Percentiles rank a stretch among this genome's conserved stretches.
Evolutionary conservation across 2,329 filamentous ascomycete species (phyloP).

Genomic region (Coniochaeta prunicola): DNA sequence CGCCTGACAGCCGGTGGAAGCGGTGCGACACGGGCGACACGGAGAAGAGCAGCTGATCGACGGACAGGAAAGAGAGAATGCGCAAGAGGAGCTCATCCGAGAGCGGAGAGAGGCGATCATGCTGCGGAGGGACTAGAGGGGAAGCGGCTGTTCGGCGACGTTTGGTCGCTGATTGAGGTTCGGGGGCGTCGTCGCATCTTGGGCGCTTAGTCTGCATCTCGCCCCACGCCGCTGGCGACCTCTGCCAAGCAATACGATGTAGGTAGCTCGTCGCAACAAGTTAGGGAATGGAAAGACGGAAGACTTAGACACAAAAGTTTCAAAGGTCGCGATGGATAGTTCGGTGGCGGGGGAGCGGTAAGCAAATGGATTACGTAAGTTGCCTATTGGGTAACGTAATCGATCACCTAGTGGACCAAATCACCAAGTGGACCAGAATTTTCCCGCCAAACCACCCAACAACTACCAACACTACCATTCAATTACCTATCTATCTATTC

Average conservation of each 20-base stretch:
- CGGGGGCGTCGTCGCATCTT: background rate
- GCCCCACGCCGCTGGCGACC: background rate
- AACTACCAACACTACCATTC: no score
- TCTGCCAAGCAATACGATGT: background rate
- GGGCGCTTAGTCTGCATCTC: background rate
- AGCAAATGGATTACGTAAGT: no score
- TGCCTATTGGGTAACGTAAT: no score
- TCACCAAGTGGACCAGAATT: no score
- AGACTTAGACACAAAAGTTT: no score
- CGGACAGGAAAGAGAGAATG: conserved; percentile 70
- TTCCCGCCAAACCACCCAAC: no score
- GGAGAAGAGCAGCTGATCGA: conserved; percentile 58
- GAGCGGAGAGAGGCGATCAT: conserved; percentile 62
- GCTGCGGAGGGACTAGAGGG: background rate
- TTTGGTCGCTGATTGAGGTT: background rate
- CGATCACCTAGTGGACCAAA: no score
- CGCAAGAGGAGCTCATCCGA: conserved; percentile 86
- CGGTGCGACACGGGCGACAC: conserved; percentile 63
- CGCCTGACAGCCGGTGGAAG: conserved; percentile 64
- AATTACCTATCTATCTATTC: no score
- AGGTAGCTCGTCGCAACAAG: background rate
- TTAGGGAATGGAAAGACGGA: no score
- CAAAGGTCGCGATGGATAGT: no score
- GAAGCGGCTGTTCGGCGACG: background rate
- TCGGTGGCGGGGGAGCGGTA: no score